phyloP scores from a whole-genome alignment of 345 rosid species.

The Corchorus capsularis region DNA sequence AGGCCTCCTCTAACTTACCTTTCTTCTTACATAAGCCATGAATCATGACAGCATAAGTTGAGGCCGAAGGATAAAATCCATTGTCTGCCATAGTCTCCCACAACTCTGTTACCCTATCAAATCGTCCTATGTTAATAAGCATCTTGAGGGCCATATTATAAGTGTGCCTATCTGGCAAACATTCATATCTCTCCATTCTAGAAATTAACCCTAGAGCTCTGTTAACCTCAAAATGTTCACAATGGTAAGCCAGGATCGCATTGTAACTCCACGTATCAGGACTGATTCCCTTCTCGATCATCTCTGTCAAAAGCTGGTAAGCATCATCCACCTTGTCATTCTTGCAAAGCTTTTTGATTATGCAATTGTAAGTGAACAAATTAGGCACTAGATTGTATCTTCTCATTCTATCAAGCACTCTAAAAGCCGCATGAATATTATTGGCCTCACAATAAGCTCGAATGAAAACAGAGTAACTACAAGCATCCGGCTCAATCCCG shows the following conservation, averaged over 20 bases:
- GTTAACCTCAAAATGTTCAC: slow-evolving; percentile 77
- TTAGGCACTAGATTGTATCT: slow-evolving; percentile 66
- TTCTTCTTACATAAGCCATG: slow-evolving; percentile 79
- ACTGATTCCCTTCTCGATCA: slow-evolving; percentile 49
- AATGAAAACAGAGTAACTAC: slow-evolving; percentile 63
- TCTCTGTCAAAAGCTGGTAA: slow-evolving; percentile 65
- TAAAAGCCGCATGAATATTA: slow-evolving; percentile 64
- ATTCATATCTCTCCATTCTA: slow-evolving; percentile 58
- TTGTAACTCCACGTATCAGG: slow-evolving; percentile 91
- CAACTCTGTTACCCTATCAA: slow-evolving; percentile 62
- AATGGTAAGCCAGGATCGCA: slow-evolving; percentile 69
- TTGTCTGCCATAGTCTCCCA: slow-evolving; percentile 75
- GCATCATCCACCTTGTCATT: slow-evolving; percentile 71
- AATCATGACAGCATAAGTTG: slow-evolving; percentile 80
- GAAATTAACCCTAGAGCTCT: slow-evolving; percentile 61
- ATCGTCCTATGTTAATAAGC: slow-evolving; percentile 70
- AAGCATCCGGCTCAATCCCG: slow-evolving; percentile 64
- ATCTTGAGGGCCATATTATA: slow-evolving; percentile 83
- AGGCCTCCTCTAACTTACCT: slow-evolving; percentile 77
- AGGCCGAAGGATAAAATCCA: slow-evolving; percentile 74
- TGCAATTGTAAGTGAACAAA: slow-evolving; percentile 75
- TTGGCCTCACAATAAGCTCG: slow-evolving; percentile 62
- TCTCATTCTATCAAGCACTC: slow-evolving; percentile 76
- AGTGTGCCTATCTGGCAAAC: slow-evolving; percentile 65
- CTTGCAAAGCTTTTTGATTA: slow-evolving; percentile 72